Percentiles rank a stretch among this genome's conserved stretches.
phyloP scores from a whole-genome alignment of 768 basidiomycete genomes.

The Leucosporidium yakuticum region DNA sequence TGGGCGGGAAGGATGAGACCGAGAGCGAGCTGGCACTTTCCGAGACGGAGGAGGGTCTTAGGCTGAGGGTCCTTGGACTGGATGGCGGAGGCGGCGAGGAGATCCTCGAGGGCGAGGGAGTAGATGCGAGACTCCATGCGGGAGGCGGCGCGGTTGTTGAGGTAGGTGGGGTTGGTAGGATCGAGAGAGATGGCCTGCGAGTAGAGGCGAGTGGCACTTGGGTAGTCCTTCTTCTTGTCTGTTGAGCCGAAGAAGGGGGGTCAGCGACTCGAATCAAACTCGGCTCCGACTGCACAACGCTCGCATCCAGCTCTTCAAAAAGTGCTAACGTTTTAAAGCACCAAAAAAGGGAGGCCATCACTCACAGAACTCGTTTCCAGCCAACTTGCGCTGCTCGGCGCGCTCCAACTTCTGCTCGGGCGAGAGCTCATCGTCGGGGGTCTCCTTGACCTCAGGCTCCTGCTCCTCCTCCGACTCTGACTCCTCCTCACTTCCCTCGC shows the following conservation, averaged over 20 bases:
- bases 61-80: slow-evolving; percentile 58
- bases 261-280: too few species aligned
- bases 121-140: slow-evolving; percentile 76
- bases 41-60: slow-evolving; percentile 76
- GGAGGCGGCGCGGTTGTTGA: slow-evolving; percentile 80
- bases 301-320: too few species aligned
- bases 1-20: slow-evolving; percentile 63
- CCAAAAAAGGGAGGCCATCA: too few species aligned
- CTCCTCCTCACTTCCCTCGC: background rate
- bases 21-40: slow-evolving; percentile 74
- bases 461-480: slow-evolving; percentile 11
- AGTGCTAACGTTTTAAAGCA: too few species aligned
- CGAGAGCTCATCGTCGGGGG: slow-evolving; percentile 21
- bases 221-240: slow-evolving; percentile 30
- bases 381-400: slow-evolving; percentile 60
- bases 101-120: slow-evolving; percentile 67
- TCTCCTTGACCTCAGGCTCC: slow-evolving; percentile 13
- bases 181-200: slow-evolving; percentile 67
- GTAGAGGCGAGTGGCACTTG: slow-evolving; percentile 46
- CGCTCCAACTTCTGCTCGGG: slow-evolving; percentile 20
- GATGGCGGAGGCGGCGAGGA: slow-evolving; percentile 63
- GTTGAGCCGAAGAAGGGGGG: too few species aligned
- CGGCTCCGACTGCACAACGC: too few species aligned
- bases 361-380: slow-evolving; percentile 54
- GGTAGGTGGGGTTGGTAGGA: slow-evolving; percentile 63